Evolutionary conservation across 208 protist genomes (phyloP).

Genomic region (Crithidia sp.): DNA sequence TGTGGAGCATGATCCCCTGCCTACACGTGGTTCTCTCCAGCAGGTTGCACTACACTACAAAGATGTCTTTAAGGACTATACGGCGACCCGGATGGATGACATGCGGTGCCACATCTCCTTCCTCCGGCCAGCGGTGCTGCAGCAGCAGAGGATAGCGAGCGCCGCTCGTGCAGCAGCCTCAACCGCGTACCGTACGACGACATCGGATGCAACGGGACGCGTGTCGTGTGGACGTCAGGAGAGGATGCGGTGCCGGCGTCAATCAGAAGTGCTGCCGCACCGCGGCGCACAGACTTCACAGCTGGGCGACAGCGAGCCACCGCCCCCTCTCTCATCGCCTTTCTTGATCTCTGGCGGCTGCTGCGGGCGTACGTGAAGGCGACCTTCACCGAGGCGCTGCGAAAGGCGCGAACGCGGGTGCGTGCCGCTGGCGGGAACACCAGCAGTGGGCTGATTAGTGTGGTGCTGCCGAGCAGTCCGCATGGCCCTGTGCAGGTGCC

Average conservation of each 20-base stretch:
- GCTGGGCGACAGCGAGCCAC: conserved; percentile 17
- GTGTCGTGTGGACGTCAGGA: not conserved
- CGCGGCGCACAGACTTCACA: conserved; percentile 21
- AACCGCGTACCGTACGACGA: not conserved
- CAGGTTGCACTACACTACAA: conserved; percentile 6
- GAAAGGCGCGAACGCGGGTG: not conserved
- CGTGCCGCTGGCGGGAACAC: not conserved
- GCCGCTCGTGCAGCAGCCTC: not conserved
- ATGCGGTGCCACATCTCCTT: conserved; percentile 29
- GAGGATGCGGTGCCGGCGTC: too few species aligned
- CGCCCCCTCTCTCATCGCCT: conserved; percentile 15
- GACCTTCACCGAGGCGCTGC: conserved; percentile 26
- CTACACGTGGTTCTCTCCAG: conserved; percentile 1
- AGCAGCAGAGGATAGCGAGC: conserved; percentile 7
- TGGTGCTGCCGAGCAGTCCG: conserved; percentile 11
- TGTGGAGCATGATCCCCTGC: too few species aligned
- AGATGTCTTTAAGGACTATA: conserved; percentile 10
- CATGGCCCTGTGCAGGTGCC: not conserved
- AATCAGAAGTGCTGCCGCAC: not conserved
- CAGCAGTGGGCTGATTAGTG: conserved; percentile 23
- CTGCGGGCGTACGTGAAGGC: conserved; percentile 30
- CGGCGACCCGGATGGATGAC: conserved; percentile 6
- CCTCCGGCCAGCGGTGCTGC: conserved; percentile 26
- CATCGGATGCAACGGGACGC: not conserved
- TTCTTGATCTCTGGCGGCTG: conserved; percentile 34